These are phyloP conservation scores for Fusarium buxicola DNA, from an alignment of 2,329 filamentous ascomycete genomes.

Conservation along the genomic window DNA sequence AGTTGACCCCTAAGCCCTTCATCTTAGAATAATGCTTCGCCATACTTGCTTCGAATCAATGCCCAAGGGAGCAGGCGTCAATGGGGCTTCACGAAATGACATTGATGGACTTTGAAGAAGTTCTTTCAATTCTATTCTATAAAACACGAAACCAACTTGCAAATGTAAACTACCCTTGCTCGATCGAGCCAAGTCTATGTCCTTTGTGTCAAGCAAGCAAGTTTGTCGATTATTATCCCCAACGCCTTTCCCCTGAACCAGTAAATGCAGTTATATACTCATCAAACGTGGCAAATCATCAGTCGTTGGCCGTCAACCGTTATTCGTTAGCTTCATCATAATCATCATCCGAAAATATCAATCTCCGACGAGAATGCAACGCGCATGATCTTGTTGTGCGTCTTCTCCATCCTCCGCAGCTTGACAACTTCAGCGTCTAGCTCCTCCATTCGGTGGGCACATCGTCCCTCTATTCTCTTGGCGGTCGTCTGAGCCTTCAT, in stretches of 20 bases:
- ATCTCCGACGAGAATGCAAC: background rate
- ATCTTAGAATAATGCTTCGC: too few species aligned
- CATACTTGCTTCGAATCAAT: too few species aligned
- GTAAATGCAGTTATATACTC: background rate
- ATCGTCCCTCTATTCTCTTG: background rate
- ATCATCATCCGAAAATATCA: background rate
- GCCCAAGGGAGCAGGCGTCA: too few species aligned
- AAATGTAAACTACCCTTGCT: background rate
- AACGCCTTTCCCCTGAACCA: constrained; percentile 7
- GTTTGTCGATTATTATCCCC: background rate
- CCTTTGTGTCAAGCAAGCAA: constrained; percentile 4
- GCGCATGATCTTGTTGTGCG: constrained; percentile 4
- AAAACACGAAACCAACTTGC: background rate
- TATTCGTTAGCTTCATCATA: background rate
- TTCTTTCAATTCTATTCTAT: background rate
- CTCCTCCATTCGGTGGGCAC: constrained; percentile 1
- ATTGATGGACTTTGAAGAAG: background rate
- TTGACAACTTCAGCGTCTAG: constrained; percentile 18
- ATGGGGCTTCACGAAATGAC: background rate
- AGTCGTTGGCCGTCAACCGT: background rate
- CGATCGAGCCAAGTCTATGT: background rate
- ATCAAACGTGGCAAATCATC: background rate
- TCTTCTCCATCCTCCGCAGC: constrained; percentile 14
- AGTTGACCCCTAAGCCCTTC: too few species aligned
- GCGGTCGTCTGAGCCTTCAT: background rate